Percentiles rank a stretch among this genome's conserved stretches.
Conservation (phyloP, 257 asterid genomes). For the Scutellaria barbata region DNA sequence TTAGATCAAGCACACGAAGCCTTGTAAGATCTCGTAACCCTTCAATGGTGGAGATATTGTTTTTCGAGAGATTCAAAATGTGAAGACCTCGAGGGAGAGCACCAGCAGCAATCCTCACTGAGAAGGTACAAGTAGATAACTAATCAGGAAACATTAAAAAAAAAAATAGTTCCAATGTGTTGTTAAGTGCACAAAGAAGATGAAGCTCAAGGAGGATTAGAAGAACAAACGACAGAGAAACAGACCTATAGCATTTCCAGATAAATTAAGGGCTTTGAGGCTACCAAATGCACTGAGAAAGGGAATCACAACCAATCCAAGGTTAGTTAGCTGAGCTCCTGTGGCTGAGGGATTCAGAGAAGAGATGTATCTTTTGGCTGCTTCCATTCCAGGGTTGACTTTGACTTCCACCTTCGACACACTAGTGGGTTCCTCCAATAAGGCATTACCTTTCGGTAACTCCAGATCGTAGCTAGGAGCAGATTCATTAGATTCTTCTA, state of each 20-base stretch:
- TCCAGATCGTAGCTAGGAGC: constrained; percentile 44
- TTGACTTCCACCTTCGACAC: constrained; percentile 57
- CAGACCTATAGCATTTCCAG: constrained; percentile 92
- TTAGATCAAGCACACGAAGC: constrained; percentile 92
- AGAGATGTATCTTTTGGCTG: constrained; percentile 80
- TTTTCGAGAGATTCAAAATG: constrained; percentile 84
- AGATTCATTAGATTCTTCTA: constrained; percentile 57
- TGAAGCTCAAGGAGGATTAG: neutral
- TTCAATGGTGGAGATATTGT: constrained; percentile 82
- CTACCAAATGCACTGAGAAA: constrained; percentile 80
- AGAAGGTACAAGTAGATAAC: constrained; percentile 25
- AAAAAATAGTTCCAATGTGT: neutral
- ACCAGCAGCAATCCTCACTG: constrained; percentile 91
- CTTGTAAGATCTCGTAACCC: constrained; percentile 92
- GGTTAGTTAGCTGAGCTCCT: constrained; percentile 84
- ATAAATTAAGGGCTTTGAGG: constrained; percentile 83
- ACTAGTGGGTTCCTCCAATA: constrained; percentile 41
- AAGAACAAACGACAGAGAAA: constrained; percentile 27
- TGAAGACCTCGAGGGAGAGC: constrained; percentile 97
- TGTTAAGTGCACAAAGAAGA: constrained; percentile 16
- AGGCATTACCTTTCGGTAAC: constrained; percentile 35
- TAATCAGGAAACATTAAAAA: constrained; percentile 23
- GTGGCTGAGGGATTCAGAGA: constrained; percentile 73
- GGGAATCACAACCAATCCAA: constrained; percentile 87
- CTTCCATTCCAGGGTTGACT: constrained; percentile 70